phyloP scores from a whole-genome alignment of 2,329 filamentous ascomycete genomes.

The Rosellinia necatrix region DNA sequence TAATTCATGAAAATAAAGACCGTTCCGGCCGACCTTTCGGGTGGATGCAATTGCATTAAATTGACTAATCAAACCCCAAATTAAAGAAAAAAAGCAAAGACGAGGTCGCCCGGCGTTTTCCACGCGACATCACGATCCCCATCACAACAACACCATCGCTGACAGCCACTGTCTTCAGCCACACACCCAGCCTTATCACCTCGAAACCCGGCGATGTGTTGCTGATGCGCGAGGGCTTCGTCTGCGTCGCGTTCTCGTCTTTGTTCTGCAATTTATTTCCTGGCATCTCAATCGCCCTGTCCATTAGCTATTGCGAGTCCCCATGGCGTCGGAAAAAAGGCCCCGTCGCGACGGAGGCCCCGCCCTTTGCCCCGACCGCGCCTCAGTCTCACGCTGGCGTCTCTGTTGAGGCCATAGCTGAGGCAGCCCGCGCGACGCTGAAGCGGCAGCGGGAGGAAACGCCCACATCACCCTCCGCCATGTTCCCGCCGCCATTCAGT shows the following conservation, averaged over 20 bases:
- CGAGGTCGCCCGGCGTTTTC: slow-evolving; percentile 15
- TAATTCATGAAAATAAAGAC: slow-evolving; percentile 6
- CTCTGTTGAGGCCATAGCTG: slow-evolving; percentile 49
- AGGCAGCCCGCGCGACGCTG: slow-evolving; percentile 45
- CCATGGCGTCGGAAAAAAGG: slow-evolving; percentile 61
- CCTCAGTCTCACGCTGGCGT: slow-evolving; percentile 44
- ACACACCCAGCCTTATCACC: slow-evolving; percentile 42
- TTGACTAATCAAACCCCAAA: slow-evolving; percentile 5
- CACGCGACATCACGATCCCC: slow-evolving; percentile 33
- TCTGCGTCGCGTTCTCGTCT: slow-evolving; percentile 29
- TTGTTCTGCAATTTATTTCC: slow-evolving; percentile 34
- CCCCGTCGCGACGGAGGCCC: slow-evolving; percentile 57
- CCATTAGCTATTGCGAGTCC: slow-evolving; percentile 29
- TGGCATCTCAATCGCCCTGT: slow-evolving; percentile 32
- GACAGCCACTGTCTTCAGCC: slow-evolving; percentile 44
- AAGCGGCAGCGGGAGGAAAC: slow-evolving; percentile 56
- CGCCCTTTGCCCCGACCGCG: slow-evolving; percentile 45
- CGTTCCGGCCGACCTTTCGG: not conserved
- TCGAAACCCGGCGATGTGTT: slow-evolving; percentile 39
- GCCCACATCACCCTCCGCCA: slow-evolving; percentile 45
- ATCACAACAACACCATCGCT: slow-evolving; percentile 38
- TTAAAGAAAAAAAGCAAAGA: slow-evolving; percentile 1
- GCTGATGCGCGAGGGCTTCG: slow-evolving; percentile 40
- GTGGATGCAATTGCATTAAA: not conserved
- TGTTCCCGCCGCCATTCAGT: slow-evolving; percentile 39